Conservation (phyloP, 2,329 filamentous ascomycete genomes). For the Endoconidiophora laricicola region DNA sequence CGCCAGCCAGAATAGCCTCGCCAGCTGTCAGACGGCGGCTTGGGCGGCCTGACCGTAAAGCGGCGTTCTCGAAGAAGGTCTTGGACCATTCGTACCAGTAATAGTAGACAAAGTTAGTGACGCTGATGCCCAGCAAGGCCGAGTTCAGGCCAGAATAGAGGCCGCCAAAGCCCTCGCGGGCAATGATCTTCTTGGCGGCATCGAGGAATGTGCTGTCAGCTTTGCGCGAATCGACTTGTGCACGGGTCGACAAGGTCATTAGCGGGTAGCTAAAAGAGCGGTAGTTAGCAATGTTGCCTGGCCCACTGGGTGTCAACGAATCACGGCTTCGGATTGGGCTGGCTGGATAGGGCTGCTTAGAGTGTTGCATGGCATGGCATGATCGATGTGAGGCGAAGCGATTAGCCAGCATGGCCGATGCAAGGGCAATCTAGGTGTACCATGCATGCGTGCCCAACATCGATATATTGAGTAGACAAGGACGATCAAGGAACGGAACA, state of each 20-base stretch:
- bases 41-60: conserved; percentile 52
- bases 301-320: no score
- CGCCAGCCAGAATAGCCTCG: conserved; percentile 90
- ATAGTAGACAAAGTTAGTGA: conserved; percentile 99
- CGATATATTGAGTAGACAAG: not conserved
- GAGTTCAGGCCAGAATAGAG: conserved; percentile 89
- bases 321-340: not conserved
- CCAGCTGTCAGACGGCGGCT: conserved; percentile 73
- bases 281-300: no score
- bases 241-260: conserved; percentile 91
- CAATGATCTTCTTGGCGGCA: conserved; percentile 71
- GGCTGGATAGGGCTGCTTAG: not conserved
- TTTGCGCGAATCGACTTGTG: conserved; percentile 92
- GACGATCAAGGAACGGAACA: not conserved
- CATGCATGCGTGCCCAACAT: not conserved
- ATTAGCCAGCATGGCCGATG: not conserved
- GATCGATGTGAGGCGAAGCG: not conserved
- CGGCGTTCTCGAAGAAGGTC: conserved; percentile 66
- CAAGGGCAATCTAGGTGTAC: not conserved
- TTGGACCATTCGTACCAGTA: conserved; percentile 99
- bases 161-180: conserved; percentile 75
- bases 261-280: conserved; percentile 60
- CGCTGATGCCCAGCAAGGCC: conserved; percentile 89
- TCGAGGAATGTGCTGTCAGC: conserved; percentile 71
- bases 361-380: not conserved